Base-by-base conservation (phyloP, 306 rosid genomes). In the Arachis hypogaea region DNA sequence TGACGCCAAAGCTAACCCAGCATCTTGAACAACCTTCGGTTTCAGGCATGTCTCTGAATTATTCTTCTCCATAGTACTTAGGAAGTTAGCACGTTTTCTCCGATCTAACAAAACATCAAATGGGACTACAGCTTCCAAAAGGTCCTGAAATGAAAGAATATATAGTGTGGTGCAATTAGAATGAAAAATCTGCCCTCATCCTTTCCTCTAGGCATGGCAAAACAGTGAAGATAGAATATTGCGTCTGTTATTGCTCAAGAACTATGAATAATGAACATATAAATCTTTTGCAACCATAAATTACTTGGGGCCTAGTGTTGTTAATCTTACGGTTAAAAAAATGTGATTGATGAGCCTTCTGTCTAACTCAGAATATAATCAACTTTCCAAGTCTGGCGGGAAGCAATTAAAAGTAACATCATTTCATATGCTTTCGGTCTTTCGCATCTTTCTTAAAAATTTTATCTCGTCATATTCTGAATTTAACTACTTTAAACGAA, bases 101-200 rank as follows among this genome's bases (percentile, higher is more conserved):
- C 97, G 82, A 83, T 93, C 97, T 72, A 84, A 66, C 89, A 88
- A 78, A 67, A 91, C 81, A 78, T 93, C 97, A 84, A 93, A 93
- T 10, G 98, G 97, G 29, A 89, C 89, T 11, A 93, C 96, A 55
- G 94, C 98, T 78, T 93, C 94, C 91, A 89, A 86, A 74, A 93
- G 92, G 88, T 91, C 96, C 98, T 93, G 91, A 75, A 69, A 79
- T 74, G 54, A 72, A 68, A 79, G n/a, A 65, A 57, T 18, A 11
- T 62, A 7, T 46, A 28, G 50, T 45, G 14, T 45, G 14, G 62
- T n/a, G 33, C 29, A 38, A 71, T 69, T 68, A 59, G 65, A 14
- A 76, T 33, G 30, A 59, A 62, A 78, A 69, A 11, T 5, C 10
- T 42, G 72, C 57, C 78, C 63, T 79, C 68, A 58, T 36, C 63